phyloP scores from a whole-genome alignment of 2,329 filamentous ascomycete species.

The Coniochaeta sp. region DNA sequence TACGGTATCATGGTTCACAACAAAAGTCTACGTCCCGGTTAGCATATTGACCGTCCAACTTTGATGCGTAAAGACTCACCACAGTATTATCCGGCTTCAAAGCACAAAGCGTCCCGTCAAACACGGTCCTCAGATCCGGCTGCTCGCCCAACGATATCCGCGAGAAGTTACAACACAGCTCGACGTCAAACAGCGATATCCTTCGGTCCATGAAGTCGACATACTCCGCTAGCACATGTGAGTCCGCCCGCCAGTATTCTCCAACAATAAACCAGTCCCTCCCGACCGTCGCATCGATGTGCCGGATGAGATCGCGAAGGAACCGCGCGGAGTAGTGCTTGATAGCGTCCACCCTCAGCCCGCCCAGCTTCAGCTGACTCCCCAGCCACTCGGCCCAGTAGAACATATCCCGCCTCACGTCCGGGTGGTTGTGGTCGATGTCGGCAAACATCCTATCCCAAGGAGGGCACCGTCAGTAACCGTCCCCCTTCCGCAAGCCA shows the following conservation, averaged over 20 bases:
- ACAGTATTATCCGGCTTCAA: constrained; percentile 48
- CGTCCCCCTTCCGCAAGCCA: too few relatives aligned
- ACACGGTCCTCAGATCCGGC: constrained; percentile 53
- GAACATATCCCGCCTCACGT: constrained; percentile 22
- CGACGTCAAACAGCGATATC: constrained; percentile 56
- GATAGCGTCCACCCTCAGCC: constrained; percentile 26
- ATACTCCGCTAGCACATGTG: constrained; percentile 49
- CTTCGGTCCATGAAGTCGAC: constrained; percentile 48
- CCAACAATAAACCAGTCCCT: constrained; percentile 58
- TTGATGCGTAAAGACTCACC: too few relatives aligned
- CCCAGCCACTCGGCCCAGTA: constrained; percentile 24
- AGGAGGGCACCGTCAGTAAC: too few relatives aligned
- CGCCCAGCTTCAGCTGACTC: constrained; percentile 20
- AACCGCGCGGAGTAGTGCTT: constrained; percentile 27
- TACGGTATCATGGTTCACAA: constrained; percentile 61
- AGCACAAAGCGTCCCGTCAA: constrained; percentile 48
- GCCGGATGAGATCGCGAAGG: constrained; percentile 18
- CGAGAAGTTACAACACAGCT: constrained; percentile 60
- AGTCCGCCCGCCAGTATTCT: constrained; percentile 61
- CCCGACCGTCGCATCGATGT: constrained; percentile 25
- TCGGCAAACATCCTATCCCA: constrained; percentile 29
- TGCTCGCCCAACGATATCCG: constrained; percentile 42
- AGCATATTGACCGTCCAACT: not conserved
- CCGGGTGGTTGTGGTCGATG: constrained; percentile 24
- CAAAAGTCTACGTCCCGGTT: constrained; percentile 40